These are phyloP conservation scores for Tetrahymena borealis DNA, from an alignment of 73 alveolate species.

Conservation along the genomic window DNA sequence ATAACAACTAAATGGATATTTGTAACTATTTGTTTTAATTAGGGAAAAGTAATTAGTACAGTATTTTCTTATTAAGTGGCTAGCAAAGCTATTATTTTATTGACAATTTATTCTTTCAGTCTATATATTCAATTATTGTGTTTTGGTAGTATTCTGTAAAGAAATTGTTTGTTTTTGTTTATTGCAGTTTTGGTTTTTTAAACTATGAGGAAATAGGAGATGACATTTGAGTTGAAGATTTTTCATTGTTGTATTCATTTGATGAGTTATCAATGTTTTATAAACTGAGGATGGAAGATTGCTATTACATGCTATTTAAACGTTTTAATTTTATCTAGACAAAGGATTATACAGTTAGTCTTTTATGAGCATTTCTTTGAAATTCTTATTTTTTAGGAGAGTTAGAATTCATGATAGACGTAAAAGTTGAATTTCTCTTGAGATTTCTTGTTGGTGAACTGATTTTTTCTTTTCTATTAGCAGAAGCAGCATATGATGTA, in stretches of 20 bases:
- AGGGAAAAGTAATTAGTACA: no score
- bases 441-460: neutral
- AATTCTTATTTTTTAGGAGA: neutral
- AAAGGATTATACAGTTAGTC: neutral
- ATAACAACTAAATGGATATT: no score
- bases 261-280: neutral
- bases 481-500: neutral
- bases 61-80: neutral
- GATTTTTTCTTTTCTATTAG: neutral
- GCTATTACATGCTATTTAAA: neutral
- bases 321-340: neutral
- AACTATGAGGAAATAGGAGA: neutral
- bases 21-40: no score
- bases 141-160: neutral
- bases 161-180: neutral
- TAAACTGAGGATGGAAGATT: neutral
- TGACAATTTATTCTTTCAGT: neutral
- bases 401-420: neutral
- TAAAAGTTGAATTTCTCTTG: neutral
- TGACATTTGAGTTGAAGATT: neutral
- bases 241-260: no score
- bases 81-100: neutral
- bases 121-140: neutral
- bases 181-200: neutral
- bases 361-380: neutral